A percentile compares a stretch with the other conserved stretches of the same genome.
Evolutionary conservation across 768 basidiomycete species (phyloP).

Genomic region (Butyriboletus loyo): DNA sequence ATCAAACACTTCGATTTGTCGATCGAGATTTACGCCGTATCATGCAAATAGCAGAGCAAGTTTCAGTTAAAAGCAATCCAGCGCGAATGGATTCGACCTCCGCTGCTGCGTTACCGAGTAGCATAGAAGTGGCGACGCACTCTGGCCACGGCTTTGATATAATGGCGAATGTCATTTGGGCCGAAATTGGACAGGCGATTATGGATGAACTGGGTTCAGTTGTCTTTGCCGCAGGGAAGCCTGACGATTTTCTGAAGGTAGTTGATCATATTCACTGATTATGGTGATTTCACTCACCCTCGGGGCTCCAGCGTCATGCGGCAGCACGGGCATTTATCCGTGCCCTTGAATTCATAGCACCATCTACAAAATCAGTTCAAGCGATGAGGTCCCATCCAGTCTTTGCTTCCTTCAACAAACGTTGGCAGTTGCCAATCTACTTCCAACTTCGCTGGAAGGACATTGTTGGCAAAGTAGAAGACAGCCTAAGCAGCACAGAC

Average conservation of each 20-base stretch:
- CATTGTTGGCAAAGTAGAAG: slow-evolving; percentile 76
- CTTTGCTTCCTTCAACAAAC: slow-evolving; percentile 68
- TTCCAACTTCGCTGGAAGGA: slow-evolving; percentile 98
- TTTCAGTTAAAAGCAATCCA: slow-evolving; percentile 47
- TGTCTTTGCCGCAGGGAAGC: slow-evolving; percentile 90
- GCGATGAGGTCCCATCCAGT: slow-evolving; percentile 70
- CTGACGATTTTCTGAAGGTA: slow-evolving; percentile 87
- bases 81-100: slow-evolving; percentile 15
- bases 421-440: slow-evolving; percentile 97
- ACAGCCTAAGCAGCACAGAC: slow-evolving; percentile 44
- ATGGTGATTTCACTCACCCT: neutral
- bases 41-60: slow-evolving; percentile 73
- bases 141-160: slow-evolving; percentile 64
- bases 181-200: slow-evolving; percentile 74
- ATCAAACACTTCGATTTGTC: slow-evolving; percentile 76
- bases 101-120: neutral
- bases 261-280: slow-evolving; percentile 14
- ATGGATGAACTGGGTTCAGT: slow-evolving; percentile 79
- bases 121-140: slow-evolving; percentile 3
- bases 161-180: slow-evolving; percentile 86
- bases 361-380: slow-evolving; percentile 66
- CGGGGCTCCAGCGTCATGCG: slow-evolving; percentile 65
- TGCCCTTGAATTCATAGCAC: slow-evolving; percentile 78
- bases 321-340: slow-evolving; percentile 79
- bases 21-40: slow-evolving; percentile 70